Evolutionary conservation across 805 yeast species (phyloP), one percentile per base, ranked within the genome.

Genomic region (Metschnikowia orientalis): DNA sequence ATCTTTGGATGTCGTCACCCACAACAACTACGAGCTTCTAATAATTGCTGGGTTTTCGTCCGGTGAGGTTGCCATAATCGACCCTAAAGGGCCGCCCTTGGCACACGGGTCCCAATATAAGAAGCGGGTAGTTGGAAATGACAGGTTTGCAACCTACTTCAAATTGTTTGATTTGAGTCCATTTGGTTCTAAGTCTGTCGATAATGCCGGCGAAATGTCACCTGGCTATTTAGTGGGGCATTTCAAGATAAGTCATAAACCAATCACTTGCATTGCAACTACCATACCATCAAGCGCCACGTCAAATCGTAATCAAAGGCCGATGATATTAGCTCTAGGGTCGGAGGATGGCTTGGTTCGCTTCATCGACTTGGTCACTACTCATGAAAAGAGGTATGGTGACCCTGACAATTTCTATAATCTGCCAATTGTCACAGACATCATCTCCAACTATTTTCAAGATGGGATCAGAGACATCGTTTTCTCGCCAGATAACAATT

Each of bases 291-390:
- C 50, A 26, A 40, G 32, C 17, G 28, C 24, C 3, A 20, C 33
- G 3, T 20, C 15, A 53, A 57, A 37, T 50, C 18, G 24, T 3
- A 21, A 29, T 2, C 36, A 30, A 12, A 73, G 44, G 68, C 85
- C 52, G 29, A 53, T 53, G 45, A 48, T 73, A 5, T 32, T 74
- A 6, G 72, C 77, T 0, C 50, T 77, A n/a, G 73, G 81, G 0
- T 62, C 77, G 5, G 82, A 76, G 40, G 87, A 81, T 49, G 92
- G 88, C 2, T 71, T 70, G 40, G 57, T 79, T 16, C 58, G 82
- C 28, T 45, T 82, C 11, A 59, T 82, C 28, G 81, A 80, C 49
- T 51, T 79, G 23, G 42, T 56, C 13, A 51, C 55, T 14, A 58
- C 70, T 5, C 45, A 45, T 30, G 51, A 48, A 12, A 26, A 30